Evolutionary conservation across 139 green algal species (phyloP), one percentile per base, ranked within the genome.

Genomic region (Closterium sp.): DNA sequence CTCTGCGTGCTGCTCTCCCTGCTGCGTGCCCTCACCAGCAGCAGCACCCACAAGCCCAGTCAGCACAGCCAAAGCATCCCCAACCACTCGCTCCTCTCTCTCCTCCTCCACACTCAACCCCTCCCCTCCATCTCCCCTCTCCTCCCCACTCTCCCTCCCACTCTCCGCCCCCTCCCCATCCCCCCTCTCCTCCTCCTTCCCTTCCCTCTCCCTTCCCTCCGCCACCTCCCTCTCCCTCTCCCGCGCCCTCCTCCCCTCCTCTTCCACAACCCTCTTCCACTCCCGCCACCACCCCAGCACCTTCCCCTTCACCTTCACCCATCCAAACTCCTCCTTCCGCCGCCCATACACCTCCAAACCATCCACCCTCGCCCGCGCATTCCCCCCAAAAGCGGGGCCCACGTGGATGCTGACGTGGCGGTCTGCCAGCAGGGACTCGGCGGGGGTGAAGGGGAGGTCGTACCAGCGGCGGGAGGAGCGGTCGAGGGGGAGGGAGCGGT

Each of bases 341-440:
- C 38, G 62, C 10, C 87, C 94, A 90, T 96, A 96, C 28, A 96
- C 95, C 90, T 96, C 95, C 7, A 96, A n/a, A 5, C 85, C 38
- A 50, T 95, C 93, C 29, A 96, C 21, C 9, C 95, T 90, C 10
- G 94, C 22, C 13, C 88, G 34, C 2, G 19, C 79, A 4, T n/a
- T 73, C 1, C 30, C 45, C n/a, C 86, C 90, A 28, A 88, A 79
- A 11, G 95, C 62, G 19, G 92, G 84, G 2, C 94, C 94, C 4
- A 95, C 32, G 70, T 88, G 91, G n/a, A 96, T 50, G 28, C 28
- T 89, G 32, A 94, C 85, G 7, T 95, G 70, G 9, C 73, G 84
- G 9, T 95, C 70, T n/a, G 91, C 86, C 1, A 32, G 30, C 22
- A 95, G 85, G 30, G 93, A 87, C 73, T 96, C 95, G 28, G 85